Evolutionary conservation across 257 asterid species (phyloP), one percentile per base, ranked within the genome.

Genomic region (Solanum clarkiae): DNA sequence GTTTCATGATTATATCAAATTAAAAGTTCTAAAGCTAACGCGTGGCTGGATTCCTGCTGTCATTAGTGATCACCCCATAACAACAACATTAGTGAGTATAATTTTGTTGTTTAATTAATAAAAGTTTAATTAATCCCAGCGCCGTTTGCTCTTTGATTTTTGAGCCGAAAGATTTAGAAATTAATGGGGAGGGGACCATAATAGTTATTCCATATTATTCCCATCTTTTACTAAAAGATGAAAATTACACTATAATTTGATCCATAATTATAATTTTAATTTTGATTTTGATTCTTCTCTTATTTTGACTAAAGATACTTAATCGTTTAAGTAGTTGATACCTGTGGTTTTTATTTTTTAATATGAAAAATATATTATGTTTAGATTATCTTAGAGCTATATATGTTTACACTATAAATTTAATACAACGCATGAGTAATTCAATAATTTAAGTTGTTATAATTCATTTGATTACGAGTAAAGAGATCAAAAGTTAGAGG

Each of bases 31-130:
- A 79, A 53, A 79, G 83, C 66, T 26, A 79, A 79, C 83, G 60
- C 66, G 83, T 79, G 83, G 83, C 83, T 79, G 54, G 66, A 79
- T 79, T 79, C 83, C 65, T 77, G 82, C 82, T 26, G 45, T 77
- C 45, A 51, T 51, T 74, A 51, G 45, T 66, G 74, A 17, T 66
- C 32, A 42, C 45, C 7, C 45, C 47, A 1, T 7, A 7, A 42
- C 1, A 66, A 42, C 47, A 66, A 66, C 22, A 66, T 66, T 29
- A 68, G 75, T 68, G 29, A 32, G 22, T 75, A 47, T 75, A 75
- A 75, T 49, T 77, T 77, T 77, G 17, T 77, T 77, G 26, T 77
- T 75, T 75, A 26, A 45, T n/a, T 71, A 11, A 10, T 72, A 4
- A 36, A 4, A 36, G 0, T 4, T 36, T 20, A 45, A 72, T 72